Conservation (phyloP, 2,329 filamentous ascomycete genomes). For the Penicillium frequentans region DNA sequence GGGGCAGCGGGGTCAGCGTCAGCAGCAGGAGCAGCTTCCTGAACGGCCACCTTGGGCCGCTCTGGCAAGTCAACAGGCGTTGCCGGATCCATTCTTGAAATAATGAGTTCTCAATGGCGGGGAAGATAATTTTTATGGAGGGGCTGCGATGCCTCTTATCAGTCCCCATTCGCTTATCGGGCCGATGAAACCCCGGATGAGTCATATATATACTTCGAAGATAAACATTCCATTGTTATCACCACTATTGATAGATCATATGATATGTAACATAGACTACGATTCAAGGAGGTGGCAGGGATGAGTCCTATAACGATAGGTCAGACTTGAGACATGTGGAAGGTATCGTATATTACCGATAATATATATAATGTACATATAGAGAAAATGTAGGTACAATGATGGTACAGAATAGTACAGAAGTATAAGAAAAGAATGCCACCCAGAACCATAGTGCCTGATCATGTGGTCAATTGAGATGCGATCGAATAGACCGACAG, state of each 20-base stretch:
- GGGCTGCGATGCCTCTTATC: constrained; percentile 25
- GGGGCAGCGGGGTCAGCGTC: constrained; percentile 1
- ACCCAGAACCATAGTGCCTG: constrained; percentile 4
- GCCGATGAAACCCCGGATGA: constrained; percentile 29
- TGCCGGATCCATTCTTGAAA: constrained; percentile 23
- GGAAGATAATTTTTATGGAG: constrained; percentile 22
- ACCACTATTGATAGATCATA: background rate
- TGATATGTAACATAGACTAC: background rate
- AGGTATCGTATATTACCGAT: background rate
- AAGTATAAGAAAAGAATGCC: background rate
- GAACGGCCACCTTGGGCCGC: constrained; percentile 21
- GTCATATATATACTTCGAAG: constrained; percentile 13
- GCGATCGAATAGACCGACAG: background rate
- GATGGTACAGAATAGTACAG: background rate
- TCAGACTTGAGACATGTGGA: background rate
- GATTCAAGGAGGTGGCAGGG: background rate
- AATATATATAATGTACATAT: constrained; percentile 4
- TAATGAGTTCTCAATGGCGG: constrained; percentile 17
- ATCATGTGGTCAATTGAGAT: background rate
- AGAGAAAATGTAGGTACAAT: background rate
- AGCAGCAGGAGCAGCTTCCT: constrained; percentile 1
- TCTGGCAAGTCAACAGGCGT: constrained; percentile 26
- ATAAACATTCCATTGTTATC: background rate
- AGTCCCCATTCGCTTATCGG: constrained; percentile 28
- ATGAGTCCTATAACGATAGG: background rate